A percentile compares a stretch with the other conserved stretches of the same genome.
Conservation (phyloP, 2,329 filamentous ascomycete genomes). For the Cercospora sojina region DNA sequence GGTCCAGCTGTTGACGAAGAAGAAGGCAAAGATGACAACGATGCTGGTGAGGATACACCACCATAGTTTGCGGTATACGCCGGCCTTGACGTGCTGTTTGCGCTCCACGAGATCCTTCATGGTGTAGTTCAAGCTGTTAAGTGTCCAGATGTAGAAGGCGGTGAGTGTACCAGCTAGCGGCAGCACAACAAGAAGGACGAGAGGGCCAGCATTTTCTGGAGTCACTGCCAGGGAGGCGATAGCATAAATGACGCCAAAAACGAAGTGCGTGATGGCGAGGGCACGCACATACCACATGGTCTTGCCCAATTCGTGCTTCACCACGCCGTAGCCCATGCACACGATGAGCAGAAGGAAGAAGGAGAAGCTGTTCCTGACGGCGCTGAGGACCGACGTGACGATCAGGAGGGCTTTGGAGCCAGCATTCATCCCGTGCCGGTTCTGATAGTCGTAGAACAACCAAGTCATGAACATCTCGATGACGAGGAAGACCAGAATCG, state of each 20-base stretch:
- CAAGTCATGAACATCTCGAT: conserved; percentile 98
- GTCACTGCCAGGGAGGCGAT: conserved; percentile 85
- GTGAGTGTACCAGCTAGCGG: conserved; percentile 89
- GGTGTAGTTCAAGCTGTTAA: conserved; percentile 90
- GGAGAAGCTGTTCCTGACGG: conserved; percentile 92
- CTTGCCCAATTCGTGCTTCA: conserved; percentile 85
- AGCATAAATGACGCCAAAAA: conserved; percentile 92
- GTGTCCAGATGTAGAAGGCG: conserved; percentile 97
- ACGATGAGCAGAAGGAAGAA: conserved; percentile 98
- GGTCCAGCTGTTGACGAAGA: conserved; percentile 96
- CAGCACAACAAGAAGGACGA: conserved; percentile 89
- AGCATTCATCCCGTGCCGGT: conserved; percentile 79
- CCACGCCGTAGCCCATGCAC: conserved; percentile 98
- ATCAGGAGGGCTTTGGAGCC: conserved; percentile 84
- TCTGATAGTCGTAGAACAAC: conserved; percentile 98
- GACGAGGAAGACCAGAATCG: conserved; percentile 90
- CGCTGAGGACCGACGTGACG: conserved; percentile 88
- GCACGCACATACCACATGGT: conserved; percentile 93
- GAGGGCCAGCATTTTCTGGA: conserved; percentile 82
- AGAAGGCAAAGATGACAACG: conserved; percentile 94
- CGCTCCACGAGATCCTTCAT: conserved; percentile 95
- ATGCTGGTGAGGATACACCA: conserved; percentile 94
- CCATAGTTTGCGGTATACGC: conserved; percentile 98
- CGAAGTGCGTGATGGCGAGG: conserved; percentile 87
- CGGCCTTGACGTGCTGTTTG: conserved; percentile 87